Base-by-base conservation (phyloP, 2,329 filamentous ascomycete genomes). In the Corynespora cassiicola region DNA sequence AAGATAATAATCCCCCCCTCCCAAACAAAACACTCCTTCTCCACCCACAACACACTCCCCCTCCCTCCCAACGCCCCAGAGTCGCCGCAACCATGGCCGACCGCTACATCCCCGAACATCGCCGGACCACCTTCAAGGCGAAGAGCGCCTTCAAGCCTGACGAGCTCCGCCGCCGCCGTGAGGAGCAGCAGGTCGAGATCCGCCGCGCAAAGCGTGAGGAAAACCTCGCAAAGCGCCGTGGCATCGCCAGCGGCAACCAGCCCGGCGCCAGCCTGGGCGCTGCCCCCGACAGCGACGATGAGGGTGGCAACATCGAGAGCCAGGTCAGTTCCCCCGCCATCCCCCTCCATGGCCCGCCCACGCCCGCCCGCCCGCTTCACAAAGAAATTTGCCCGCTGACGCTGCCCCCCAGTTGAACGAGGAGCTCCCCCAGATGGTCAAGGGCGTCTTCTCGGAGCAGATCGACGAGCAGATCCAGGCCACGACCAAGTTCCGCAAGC, bases 121-220 rank as follows among this genome's bases (percentile, higher is more conserved):
- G 94, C 73, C 91, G 94, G 70, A 96, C 90, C 56, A 91, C 96
- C 78, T 99, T 96, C 86, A 99, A 99, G 87, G 94, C 94, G 39
- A 96, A 96, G 83, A 92, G 89, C 75, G 90, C 90, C 66, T 97
- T 99, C 82, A 96, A 96, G 84, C 92, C 92, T 63, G 94, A 99
- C 72, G 94, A 99, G 79, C 86, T 99, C 56, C 90, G 94, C 70
- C 91, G 94, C 66, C 94, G 94, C 70, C 94, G 94, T 69, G 94
- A 99, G 73, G 94, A 99, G 76, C 91, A 96, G 75, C 94, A 97
- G 77, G 94, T 99, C 55, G 94, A 99, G 78, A 99, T 99, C 68
- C 87, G 94, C 71, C 96, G 95, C 78, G 89, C 91, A 54, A 97
- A 97, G 84, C 86, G 94, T 69, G 94, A 99, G 76, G 94, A 99